Conservation (phyloP, 2,329 filamentous ascomycete genomes). For the Fusarium vanettenii region DNA sequence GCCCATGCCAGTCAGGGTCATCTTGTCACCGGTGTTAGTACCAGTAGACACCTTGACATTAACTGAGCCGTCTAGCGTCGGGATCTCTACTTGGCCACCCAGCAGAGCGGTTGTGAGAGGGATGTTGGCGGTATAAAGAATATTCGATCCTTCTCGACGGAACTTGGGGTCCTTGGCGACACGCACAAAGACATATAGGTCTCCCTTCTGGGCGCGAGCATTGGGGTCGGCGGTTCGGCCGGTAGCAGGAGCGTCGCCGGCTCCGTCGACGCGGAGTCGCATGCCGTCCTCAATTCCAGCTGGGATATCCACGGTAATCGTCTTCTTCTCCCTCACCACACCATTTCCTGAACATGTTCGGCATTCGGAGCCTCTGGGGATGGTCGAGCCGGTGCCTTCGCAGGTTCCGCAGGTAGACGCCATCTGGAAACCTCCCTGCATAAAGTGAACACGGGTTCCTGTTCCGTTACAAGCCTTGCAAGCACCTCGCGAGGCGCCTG, state of each 20-base stretch:
- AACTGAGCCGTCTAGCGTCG: constrained; percentile 90
- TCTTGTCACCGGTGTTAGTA: constrained; percentile 90
- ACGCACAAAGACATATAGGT: constrained; percentile 90
- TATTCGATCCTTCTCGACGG: constrained; percentile 86
- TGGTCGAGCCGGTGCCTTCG: constrained; percentile 79
- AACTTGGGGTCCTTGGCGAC: constrained; percentile 94
- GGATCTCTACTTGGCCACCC: constrained; percentile 89
- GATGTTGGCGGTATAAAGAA: constrained; percentile 91
- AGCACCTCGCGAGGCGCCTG: constrained; percentile 76
- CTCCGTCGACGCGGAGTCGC: constrained; percentile 84
- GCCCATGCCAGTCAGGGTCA: constrained; percentile 89
- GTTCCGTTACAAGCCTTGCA: constrained; percentile 89
- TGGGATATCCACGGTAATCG: constrained; percentile 90
- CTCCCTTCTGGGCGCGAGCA: constrained; percentile 77
- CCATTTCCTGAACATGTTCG: constrained; percentile 83
- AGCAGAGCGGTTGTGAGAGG: constrained; percentile 93
- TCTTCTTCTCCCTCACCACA: constrained; percentile 84
- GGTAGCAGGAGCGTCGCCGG: constrained; percentile 87
- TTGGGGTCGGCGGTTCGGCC: constrained; percentile 74
- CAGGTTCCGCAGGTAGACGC: constrained; percentile 87
- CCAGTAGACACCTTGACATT: constrained; percentile 92
- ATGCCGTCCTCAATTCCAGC: constrained; percentile 97
- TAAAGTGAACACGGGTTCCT: constrained; percentile 86
- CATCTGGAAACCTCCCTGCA: constrained; percentile 97
- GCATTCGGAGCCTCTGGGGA: constrained; percentile 86